Evolutionary conservation across 148 eudicot species (phyloP), one percentile per base, ranked within the genome.

Genomic region (Amaranthus palmeri): DNA sequence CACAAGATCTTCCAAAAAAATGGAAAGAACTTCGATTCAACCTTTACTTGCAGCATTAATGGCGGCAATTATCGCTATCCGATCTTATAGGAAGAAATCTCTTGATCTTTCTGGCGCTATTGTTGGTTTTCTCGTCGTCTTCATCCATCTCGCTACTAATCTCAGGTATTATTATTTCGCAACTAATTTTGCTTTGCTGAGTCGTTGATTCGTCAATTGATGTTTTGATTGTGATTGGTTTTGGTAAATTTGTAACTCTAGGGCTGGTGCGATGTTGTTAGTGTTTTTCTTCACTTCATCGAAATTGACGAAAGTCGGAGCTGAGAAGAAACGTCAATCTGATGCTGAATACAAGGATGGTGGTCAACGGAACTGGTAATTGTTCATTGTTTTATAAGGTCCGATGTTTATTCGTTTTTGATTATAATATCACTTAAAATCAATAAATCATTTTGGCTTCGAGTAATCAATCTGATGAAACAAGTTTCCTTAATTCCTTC

Each of bases 321-420:
- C 87, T 69, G 97, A 89, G 49, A 87, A 81, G 80, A 93, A 93
- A 74, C 82, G 83, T 17, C 85, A 72, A 74, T 64, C 90, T 72
- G 98, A 93, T 18, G 88, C 81, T 49, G 97, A 89, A 5, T 91
- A 87, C 77, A 93, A 91, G 78, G 96, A 89, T 59, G 98, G 98
- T 52, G 98, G 98, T 72, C 98, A 93, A 67, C 88, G 98, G 54
- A 89, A 93, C 74, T 93, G 98, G 98, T 91, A 88, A 71, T 54
- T 36, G 66, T 63, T 65, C 17, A 43, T 14, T 67, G n/a, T 72
- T 10, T 47, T 41, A 1, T 15, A n/a, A 46, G 4, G 5, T 15
- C 49, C 49, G n/a, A 14, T 65, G 0, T 52, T 51, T 50, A 8
- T 8, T n/a, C 25, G 44, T 15, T 5, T 36, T 17, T 57, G 5